Evolutionary conservation across 1,139 yeast genomes (phyloP).

Genomic region (Blastobotrys elegans): DNA sequence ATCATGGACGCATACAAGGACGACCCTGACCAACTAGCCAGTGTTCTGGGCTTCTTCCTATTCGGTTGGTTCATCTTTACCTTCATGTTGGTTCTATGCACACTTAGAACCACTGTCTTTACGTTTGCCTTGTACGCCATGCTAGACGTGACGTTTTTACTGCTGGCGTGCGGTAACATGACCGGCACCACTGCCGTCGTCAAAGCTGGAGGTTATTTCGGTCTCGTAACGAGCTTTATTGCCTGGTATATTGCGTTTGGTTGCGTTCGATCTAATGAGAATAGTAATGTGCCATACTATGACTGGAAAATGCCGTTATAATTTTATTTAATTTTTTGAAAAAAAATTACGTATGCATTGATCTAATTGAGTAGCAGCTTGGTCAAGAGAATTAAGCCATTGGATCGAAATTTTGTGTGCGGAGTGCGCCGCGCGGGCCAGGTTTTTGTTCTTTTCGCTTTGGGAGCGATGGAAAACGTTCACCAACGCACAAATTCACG

Average conservation of each 20-base stretch:
- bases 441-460: too few relatives aligned
- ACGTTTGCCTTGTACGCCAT: conserved; percentile 64
- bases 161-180: conserved; percentile 59
- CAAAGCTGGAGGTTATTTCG: conserved; percentile 77
- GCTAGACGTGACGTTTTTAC: conserved; percentile 60
- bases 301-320: neutral
- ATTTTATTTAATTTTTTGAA: neutral
- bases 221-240: conserved; percentile 66
- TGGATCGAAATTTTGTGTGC: too few relatives aligned
- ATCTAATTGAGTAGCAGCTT: too few relatives aligned
- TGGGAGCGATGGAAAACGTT: too few relatives aligned
- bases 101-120: conserved; percentile 77
- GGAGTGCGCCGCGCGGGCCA: too few relatives aligned
- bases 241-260: conserved; percentile 91
- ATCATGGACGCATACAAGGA: conserved; percentile 51
- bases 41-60: conserved; percentile 70
- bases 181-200: conserved; percentile 28
- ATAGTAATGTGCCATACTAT: neutral
- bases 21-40: conserved; percentile 38
- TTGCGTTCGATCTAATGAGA: neutral
- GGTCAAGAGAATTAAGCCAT: too few relatives aligned
- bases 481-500: too few relatives aligned
- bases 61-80: conserved; percentile 81
- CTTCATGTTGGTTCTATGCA: conserved; percentile 57
- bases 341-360: too few relatives aligned